These are phyloP conservation scores for Amaranthus tricolor DNA, from an alignment of 179 eudicot genomes.

Conservation along the genomic window DNA sequence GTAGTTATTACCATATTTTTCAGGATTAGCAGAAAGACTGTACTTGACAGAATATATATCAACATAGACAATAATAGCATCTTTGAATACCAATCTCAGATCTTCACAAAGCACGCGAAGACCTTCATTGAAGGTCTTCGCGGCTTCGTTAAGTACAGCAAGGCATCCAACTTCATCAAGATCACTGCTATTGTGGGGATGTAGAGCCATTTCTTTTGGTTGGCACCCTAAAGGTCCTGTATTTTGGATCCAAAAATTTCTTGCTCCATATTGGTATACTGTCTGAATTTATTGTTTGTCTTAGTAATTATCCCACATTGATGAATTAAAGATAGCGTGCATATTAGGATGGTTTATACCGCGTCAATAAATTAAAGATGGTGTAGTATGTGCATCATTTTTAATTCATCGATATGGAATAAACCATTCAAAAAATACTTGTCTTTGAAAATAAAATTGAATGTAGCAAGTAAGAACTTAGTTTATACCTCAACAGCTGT, in stretches of 20 bases:
- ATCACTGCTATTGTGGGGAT: conserved; percentile 33
- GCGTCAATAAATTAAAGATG: too few species aligned
- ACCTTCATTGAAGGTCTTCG: conserved; percentile 46
- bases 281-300: conserved; percentile 25
- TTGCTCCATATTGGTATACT: conserved; percentile 46
- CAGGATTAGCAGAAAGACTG: conserved; percentile 38
- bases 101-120: conserved; percentile 33
- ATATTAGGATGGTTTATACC: too few species aligned
- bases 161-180: conserved; percentile 48
- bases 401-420: too few species aligned
- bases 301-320: not conserved
- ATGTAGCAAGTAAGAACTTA: not conserved
- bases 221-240: conserved; percentile 59
- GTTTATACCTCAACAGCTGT: conserved; percentile 34
- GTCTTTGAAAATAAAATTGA: not conserved
- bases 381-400: too few species aligned
- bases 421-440: too few species aligned
- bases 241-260: conserved; percentile 57
- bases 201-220: conserved; percentile 48
- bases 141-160: conserved; percentile 34
- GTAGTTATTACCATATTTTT: conserved; percentile 38
- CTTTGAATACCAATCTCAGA: conserved; percentile 29
- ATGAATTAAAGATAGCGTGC: too few species aligned
- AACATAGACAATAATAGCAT: conserved; percentile 48
- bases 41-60: conserved; percentile 54